Evolutionary conservation across 495 filamentous ascomycete species (phyloP), one percentile per base, ranked within the genome.

Genomic region (Staphylotrichum tortipilum): DNA sequence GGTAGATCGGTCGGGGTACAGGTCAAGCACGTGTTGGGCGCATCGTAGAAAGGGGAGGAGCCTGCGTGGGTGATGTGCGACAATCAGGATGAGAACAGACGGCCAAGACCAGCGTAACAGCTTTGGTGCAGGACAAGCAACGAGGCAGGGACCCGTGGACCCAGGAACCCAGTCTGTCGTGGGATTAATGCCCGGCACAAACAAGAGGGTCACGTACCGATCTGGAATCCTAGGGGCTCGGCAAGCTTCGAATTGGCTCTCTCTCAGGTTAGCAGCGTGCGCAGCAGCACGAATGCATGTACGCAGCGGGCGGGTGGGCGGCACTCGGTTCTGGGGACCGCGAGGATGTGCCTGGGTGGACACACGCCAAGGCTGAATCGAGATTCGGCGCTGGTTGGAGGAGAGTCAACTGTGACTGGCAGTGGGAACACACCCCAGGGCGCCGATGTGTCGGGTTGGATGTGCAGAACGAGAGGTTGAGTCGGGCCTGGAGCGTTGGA

Each of bases 1-100:
- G 22, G 17, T 22, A 10, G n/a, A 39, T 23, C 28, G 33, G 28
- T 29, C 35, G 49, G 34, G 37, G 35, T 35, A 34, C 31, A 43
- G 53, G 45, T 58, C 47, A 58, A 17, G 31, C 12, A 11, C 11
- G 14, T 51, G 30, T 35, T 23, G 50, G 12, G 28, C 18, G 41
- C 55, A 58, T 58, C 15, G 51, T 58, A 54, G 14, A 22, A 11
- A 29, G 30, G 18, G n/a, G n/a, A n/a, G n/a, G 19, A 35, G 26
- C 28, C 38, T 53, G 44, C 15, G 29, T n/a, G 29, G n/a, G 30
- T 12, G 21, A 34, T 31, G 35, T 34, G 38, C 39, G 31, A 53
- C 4, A 15, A 5, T 10, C 17, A 21, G 35, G 15, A 34, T 57
- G 46, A 49, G 44, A 48, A 23, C 30, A 41, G 42, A 44, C 51